Base-by-base conservation (phyloP, 2,329 filamentous ascomycete species). In the Podosphaera leucotricha region DNA sequence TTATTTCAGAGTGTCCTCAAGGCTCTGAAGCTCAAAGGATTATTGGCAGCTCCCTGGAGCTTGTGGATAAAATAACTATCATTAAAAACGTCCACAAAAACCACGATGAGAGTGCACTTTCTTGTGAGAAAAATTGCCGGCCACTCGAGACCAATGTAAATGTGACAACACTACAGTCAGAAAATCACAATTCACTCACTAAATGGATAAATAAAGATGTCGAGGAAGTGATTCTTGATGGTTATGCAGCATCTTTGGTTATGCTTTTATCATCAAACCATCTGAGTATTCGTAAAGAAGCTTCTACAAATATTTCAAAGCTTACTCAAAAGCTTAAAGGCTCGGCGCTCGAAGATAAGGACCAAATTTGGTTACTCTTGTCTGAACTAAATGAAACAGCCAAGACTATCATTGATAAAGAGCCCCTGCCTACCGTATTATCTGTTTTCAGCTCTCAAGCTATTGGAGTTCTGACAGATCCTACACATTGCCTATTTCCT, bases 381-480 rank as follows among this genome's bases (percentile, higher is more conserved):
- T 80, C 75, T 46, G 86, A 93, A 59, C 59, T 92, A 6, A 67
- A 76, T 13, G 85, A 94, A 59, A 90, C 86, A 0, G 71, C 72
- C 11, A 68, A 66, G 45, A 57, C 63, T 6, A 57, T 64, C 30
- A 67, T 78, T 40, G 63, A 72, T 38, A 60, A 64, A 6, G 62
- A 62, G 2, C 70, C 78, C 1, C 64, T 92, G 2, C 78, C 85
- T 0, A 83, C 77, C 47, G 67, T 83, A 11, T 74, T 83, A 5
- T 71, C 76, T n/a, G 72, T 79, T 10, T 90, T 93, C 53, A 77
- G 83, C 6, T 68, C 71, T 40, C 73, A 75, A 50, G 74, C 77
- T 1, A 66, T 92, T 6, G 63, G 70, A 1, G 73, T 92, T 15
- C 62, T 92, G 39, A 70, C 68, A 19, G 77, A 83, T 48, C 87